Conservation (phyloP, 1,284 basidiomycete genomes). For the Salmacisia buchloeana region DNA sequence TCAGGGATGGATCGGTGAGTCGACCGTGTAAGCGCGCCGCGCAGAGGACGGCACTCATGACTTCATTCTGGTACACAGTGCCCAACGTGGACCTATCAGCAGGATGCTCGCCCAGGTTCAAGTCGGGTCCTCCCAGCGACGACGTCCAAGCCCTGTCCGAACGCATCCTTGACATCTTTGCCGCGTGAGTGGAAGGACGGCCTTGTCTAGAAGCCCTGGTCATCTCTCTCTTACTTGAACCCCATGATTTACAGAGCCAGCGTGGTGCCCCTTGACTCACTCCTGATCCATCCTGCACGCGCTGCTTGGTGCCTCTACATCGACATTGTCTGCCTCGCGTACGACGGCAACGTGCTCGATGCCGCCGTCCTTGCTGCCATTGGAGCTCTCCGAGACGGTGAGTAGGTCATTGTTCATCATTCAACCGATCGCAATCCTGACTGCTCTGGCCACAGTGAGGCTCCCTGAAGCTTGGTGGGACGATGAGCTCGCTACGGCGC, state of each 20-base stretch:
- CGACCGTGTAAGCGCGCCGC: no score
- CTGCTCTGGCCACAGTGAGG: slow-evolving; percentile 5
- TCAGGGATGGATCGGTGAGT: slow-evolving; percentile 9
- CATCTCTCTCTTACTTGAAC: background rate
- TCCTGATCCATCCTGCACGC: slow-evolving; percentile 74
- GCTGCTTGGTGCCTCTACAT: slow-evolving; percentile 87
- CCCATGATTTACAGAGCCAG: slow-evolving; percentile 39
- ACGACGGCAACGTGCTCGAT: slow-evolving; percentile 91
- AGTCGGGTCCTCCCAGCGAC: slow-evolving; percentile 73
- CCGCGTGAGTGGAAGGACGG: slow-evolving; percentile 63
- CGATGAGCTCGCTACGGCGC: slow-evolving; percentile 63
- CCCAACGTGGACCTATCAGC: slow-evolving; percentile 87
- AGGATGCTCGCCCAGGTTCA: slow-evolving; percentile 84
- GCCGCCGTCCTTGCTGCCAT: slow-evolving; percentile 81
- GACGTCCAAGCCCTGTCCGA: slow-evolving; percentile 35
- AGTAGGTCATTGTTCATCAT: slow-evolving; percentile 43
- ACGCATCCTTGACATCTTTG: slow-evolving; percentile 60
- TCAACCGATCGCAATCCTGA: background rate
- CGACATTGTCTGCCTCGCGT: slow-evolving; percentile 90
- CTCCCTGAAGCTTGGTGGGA: slow-evolving; percentile 70
- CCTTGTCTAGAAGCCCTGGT: background rate
- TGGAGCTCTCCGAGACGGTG: slow-evolving; percentile 76
- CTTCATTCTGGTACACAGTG: slow-evolving; percentile 10
- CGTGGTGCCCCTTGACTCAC: slow-evolving; percentile 61
- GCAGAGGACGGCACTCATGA: background rate